Evolutionary conservation across 164 flowering plant genomes (phyloP), one percentile per base, ranked within the genome.

Genomic region (Tetrastigma voinierianum): DNA sequence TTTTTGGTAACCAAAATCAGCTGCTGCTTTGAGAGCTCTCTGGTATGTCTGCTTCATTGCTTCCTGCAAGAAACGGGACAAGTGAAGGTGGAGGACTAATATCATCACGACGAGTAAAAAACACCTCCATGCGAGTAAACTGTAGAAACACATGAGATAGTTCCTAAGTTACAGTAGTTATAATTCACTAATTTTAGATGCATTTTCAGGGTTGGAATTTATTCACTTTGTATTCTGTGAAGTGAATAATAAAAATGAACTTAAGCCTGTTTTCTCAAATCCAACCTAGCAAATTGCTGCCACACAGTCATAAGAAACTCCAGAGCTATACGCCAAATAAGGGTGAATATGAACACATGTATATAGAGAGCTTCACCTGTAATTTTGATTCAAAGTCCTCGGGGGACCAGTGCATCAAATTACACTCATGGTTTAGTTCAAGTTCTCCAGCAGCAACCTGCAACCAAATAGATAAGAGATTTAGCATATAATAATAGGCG

Each of bases 371-470:
- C 43, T 57, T 61, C 60, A 88, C 99, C 90, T 91, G 98, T 69
- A 96, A 73, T 74, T 93, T 96, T 72, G 90, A 79, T 76, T 91
- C 96, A 62, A 96, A 91, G 66, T 91, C 97, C 78, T 91, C 96
- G 0, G 97, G 90, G 14, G 99, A 87, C 97, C 99, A 93, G 58
- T 85, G 82, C 82, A 89, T 85, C 69, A 85, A 68, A 74, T 86
- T 92, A 67, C 83, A 90, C 68, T 89, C 97, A 61, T 85, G 91
- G 67, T 83, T 90, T 63, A 93, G 69, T 74, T 96, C 98, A 66
- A 93, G 91, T 80, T 96, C 98, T 68, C 99, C 98, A 59, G 94
- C 98, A 56, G 87, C 92, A 77, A 96, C 96, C 99, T 96, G 88
- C 75, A 74, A 59, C 32, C 21, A 66, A 21, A 17, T 57, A 15